Evolutionary conservation across 352 stramenopile species (phyloP).

Genomic region (Globisporangium lucens): DNA sequence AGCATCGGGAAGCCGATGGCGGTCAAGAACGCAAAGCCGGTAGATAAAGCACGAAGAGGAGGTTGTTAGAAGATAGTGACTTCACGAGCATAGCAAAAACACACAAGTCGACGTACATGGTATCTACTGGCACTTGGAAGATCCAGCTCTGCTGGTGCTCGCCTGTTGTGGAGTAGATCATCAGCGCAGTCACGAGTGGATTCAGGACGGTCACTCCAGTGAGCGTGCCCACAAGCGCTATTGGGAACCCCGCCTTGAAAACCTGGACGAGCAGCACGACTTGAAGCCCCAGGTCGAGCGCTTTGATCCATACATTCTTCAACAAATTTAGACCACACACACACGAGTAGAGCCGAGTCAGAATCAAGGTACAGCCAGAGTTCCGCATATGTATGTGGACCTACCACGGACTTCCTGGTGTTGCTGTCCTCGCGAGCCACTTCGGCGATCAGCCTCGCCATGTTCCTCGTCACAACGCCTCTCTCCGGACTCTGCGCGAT

Average conservation of each 20-base stretch:
- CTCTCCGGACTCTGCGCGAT: not conserved
- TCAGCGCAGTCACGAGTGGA: not conserved
- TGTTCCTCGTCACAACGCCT: not conserved
- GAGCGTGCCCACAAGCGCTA: not conserved
- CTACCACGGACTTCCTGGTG: not conserved
- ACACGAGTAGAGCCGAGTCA: not conserved
- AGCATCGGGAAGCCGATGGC: not conserved
- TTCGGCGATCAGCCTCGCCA: not conserved
- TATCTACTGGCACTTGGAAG: not conserved
- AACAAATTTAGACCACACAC: not conserved
- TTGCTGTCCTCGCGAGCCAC: not conserved
- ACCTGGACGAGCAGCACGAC: not conserved
- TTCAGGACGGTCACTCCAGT: not conserved
- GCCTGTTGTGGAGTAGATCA: not conserved
- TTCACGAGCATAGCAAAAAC: not conserved
- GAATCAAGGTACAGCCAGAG: too few species aligned
- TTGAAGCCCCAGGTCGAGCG: not conserved
- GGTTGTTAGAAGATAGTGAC: not conserved
- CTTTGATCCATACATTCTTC: constrained; percentile 9
- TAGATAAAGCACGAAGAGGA: not conserved
- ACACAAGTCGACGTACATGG: not conserved
- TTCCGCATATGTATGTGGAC: not conserved
- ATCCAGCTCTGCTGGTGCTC: not conserved
- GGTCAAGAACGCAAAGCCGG: not conserved
- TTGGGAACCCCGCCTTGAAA: not conserved